Base-by-base conservation (phyloP, 257 asterid genomes). In the Verbena officinalis region DNA sequence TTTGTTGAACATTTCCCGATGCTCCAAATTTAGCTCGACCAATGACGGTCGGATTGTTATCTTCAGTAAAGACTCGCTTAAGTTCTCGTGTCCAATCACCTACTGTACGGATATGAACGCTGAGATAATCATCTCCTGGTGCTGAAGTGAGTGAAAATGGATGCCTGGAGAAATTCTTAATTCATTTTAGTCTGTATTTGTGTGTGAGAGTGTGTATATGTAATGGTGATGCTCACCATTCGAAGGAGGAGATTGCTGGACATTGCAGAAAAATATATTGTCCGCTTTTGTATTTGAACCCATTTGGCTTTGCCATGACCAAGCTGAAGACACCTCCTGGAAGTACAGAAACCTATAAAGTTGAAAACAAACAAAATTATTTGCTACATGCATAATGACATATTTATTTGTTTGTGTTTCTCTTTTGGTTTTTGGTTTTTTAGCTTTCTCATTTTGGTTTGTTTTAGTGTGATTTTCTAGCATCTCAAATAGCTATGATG, bases 81-180 rank as follows among this genome's bases (percentile, higher is more conserved):
- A 90, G 69, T 34, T 80, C 86, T 59, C 77, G 44, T 16, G 86
- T 80, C 86, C 86, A 80, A 13, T 80, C 98, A 46, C 98, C 96
- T 31, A 88, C 95, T 13, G 86, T 78, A 24, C 98, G 90, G 59
- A 91, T 84, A 80, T 91, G 98, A 56, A 91, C 91, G 39, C 96
- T 88, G 16, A 88, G 75, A 77, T 83, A 77, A 73, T 88, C 72
- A 78, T 91, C 98, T 48, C 88, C 95, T 31, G 98, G 98, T 55
- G 98, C 98, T 72, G 98, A 91, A 66, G 96, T 91, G 38, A 91
- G 78, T 55, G 98, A 91, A 88, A 91, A 91, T 58, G 98, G 98
- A 78, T 91, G 98, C 96, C 98, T 91, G 87, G 53, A 72, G 39
- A 55, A 38, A 36, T 57, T 51, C 67, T 21, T 9, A 48, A 73